These are phyloP conservation scores for Cytospora mali DNA, from an alignment of 2,329 filamentous ascomycete genomes.

Conservation along the genomic window DNA sequence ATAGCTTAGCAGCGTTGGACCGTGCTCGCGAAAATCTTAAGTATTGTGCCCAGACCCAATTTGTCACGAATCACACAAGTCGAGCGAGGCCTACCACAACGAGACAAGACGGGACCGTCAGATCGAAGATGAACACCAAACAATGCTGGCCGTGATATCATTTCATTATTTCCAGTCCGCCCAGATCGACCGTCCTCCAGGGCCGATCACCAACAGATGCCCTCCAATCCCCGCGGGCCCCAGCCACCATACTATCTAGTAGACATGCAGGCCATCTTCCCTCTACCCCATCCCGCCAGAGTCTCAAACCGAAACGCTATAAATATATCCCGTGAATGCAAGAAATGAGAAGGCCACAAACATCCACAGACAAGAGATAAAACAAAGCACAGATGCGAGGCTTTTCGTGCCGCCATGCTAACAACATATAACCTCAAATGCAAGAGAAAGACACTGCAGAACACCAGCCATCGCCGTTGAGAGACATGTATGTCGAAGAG, in stretches of 20 bases:
- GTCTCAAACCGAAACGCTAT: conserved; percentile 25
- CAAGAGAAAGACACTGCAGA: conserved; percentile 9
- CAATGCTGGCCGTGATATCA: conserved; percentile 26
- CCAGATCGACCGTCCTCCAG: conserved; percentile 15
- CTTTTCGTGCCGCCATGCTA: conserved; percentile 22
- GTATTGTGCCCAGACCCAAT: no score
- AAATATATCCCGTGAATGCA: conserved; percentile 27
- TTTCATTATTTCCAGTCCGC: conserved; percentile 17
- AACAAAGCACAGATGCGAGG: conserved; percentile 29
- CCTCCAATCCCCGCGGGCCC: background rate
- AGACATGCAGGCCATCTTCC: conserved; percentile 8
- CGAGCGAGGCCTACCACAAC: background rate
- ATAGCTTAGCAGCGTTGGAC: no score
- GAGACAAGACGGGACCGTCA: background rate
- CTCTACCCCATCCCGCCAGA: conserved; percentile 1
- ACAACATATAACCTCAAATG: conserved; percentile 9
- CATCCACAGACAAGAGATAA: conserved; percentile 30
- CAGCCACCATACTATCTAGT: background rate
- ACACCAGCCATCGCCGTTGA: conserved; percentile 10
- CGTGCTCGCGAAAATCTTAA: no score
- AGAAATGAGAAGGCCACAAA: conserved; percentile 11
- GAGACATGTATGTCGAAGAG: conserved; percentile 8
- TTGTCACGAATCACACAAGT: background rate
- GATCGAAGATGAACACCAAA: background rate
- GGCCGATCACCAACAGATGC: conserved; percentile 3